Base-by-base conservation (phyloP, 306 rosid genomes). In the Quillaja saponaria region DNA sequence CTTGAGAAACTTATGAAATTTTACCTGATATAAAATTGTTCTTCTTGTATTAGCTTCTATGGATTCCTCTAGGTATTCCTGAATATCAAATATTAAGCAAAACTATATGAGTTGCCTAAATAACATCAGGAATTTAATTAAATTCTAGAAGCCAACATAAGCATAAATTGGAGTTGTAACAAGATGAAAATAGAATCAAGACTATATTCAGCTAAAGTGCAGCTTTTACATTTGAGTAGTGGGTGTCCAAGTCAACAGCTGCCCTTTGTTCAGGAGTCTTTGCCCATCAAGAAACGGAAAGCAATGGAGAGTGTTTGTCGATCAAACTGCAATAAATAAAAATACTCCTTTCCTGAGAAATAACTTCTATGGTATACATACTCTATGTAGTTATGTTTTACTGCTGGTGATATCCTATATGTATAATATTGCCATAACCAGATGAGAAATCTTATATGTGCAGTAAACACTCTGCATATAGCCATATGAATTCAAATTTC, bases 181-280 rank as follows among this genome's bases (percentile, higher is more conserved):
- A 61, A 38, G 42, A 16, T 35, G 6, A 39, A 25, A 49, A 39
- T 9, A 62, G 38, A 15, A 56, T 56, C 28, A 25, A 33, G 58
- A 38, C 11, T 34, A 37, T 17, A 12, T 47, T 67, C 44, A 34
- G 33, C 61, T 38, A 38, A 34, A 51, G 55, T 74, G 48, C 21
- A 63, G 5, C 15, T 54, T 20, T 49, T 40, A 94, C 99, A 84
- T 76, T 78, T 12, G 99, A 87, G 72, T 94, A 94, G 78, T 94
- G 99, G 25, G 96, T 89, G 74, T 94, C 99, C 82, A 94, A 87
- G 76, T 94, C 99, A 56, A 94, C 99, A 73, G 84, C 95, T 33
- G 99, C 97, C 65, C 99, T 82, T 69, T 87, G 85, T 66, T 87
- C 97, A 40, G 99, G 96, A 76, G 97, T 87, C 78, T 89, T 92